phyloP scores from a whole-genome alignment of 176 grass and related monocot species.

The Aegilops speltoides region DNA sequence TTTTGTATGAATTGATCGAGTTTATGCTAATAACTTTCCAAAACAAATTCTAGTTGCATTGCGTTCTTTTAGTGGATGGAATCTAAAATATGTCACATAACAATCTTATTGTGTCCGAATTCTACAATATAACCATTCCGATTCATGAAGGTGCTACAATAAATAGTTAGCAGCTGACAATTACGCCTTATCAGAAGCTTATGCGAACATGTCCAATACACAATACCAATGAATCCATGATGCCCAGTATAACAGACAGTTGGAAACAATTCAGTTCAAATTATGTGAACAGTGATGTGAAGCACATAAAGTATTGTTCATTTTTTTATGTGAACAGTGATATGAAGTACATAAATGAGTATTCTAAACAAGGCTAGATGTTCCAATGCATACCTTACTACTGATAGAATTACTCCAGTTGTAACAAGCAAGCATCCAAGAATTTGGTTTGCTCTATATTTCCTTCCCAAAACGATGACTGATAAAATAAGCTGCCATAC shows the following conservation, averaged over 20 bases:
- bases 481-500: constrained; percentile 95
- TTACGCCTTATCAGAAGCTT: neutral
- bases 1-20: neutral
- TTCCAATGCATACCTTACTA: constrained; percentile 58
- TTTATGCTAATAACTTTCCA: neutral
- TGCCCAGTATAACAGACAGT: neutral
- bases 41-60: neutral
- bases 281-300: neutral
- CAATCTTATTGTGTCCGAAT: neutral
- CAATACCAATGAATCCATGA: neutral
- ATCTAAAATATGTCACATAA: neutral
- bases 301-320: too few relatives aligned
- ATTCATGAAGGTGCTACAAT: neutral
- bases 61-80: constrained; percentile 6
- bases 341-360: neutral
- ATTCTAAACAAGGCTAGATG: constrained; percentile 2
- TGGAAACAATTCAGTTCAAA: neutral
- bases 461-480: constrained; percentile 72
- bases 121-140: neutral
- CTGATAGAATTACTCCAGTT: constrained; percentile 71
- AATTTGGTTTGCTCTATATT: constrained; percentile 73
- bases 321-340: too few relatives aligned
- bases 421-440: constrained; percentile 87
- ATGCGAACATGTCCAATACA: neutral
- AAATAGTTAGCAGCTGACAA: neutral